Evolutionary conservation across 306 rosid genomes (phyloP), one percentile per base, ranked within the genome.

Genomic region (Glycine latifolia): DNA sequence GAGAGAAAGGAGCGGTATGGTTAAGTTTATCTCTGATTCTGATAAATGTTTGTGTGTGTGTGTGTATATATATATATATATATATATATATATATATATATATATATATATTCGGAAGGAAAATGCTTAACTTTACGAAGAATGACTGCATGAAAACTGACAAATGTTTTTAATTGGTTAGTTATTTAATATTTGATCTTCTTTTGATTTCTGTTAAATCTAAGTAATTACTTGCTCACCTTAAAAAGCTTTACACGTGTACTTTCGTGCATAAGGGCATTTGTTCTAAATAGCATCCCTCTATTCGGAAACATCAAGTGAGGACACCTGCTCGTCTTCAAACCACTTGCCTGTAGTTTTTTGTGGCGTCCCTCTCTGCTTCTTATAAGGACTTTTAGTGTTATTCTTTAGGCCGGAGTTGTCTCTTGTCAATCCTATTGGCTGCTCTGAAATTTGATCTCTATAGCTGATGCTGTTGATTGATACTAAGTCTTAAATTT

Each of bases 1-100:
- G 99, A 95, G 79, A 92, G 99, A 87, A 95, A 79, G 81, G 99
- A 95, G 74, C 88, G 99, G 99, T 95, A 87, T 74, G 90, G 11
- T 73, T 53, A n/a, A 3, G 37, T 79, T 68, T 16, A 65, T 56
- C 10, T 37, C 0, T 43, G 67, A 54, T 69, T 76, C 48, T 66
- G 66, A 62, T 77, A 12, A 20, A 14, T 33, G 10, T 62, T 26
- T 26, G 1, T 20, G 1, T 20, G 1, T 20, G 1, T 20, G 1
- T 20, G 1, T 20, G 1, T 20, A 20, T 20, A 20, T 20, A 20
- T 20, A 20, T 20, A 20, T 20, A 20, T 20, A 20, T 20, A 20
- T 20, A 20, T 20, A 26, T 26, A 26, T 26, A 26, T 26, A 26
- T 26, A 26, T 26, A 26, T 26, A 26, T 26, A 26, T 26, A 26